phyloP scores from a whole-genome alignment of 768 basidiomycete species.

The Megacollybia marginata region DNA sequence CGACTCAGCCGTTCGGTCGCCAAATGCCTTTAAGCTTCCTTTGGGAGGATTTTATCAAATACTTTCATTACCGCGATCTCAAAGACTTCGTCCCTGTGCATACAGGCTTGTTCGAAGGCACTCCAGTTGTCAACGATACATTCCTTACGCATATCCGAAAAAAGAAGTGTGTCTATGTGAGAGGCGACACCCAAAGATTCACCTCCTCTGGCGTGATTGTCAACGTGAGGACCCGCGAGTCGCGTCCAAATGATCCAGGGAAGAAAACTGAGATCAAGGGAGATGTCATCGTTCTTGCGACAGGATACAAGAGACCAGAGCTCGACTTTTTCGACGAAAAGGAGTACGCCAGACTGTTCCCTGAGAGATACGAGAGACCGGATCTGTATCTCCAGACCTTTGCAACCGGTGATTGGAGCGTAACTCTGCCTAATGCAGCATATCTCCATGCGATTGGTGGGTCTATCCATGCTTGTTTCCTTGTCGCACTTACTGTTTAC shows the following conservation, averaged over 20 bases:
- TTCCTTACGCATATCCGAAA: constrained; percentile 38
- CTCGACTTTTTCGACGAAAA: constrained; percentile 38
- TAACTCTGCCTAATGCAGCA: constrained; percentile 43
- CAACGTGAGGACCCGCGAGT: constrained; percentile 27
- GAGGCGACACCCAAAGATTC: constrained; percentile 35
- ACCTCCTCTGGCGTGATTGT: constrained; percentile 27
- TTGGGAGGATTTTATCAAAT: constrained; percentile 36
- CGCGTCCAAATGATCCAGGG: constrained; percentile 25
- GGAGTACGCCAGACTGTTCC: constrained; percentile 26
- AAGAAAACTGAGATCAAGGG: constrained; percentile 27
- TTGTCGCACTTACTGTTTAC: background rate
- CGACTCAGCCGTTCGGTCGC: constrained; percentile 44
- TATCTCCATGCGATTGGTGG: constrained; percentile 42
- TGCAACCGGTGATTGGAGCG: constrained; percentile 44
- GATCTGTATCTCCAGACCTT: constrained; percentile 50
- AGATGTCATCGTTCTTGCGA: constrained; percentile 45
- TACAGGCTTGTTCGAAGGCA: constrained; percentile 39
- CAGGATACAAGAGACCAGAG: constrained; percentile 41
- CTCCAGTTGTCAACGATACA: constrained; percentile 44
- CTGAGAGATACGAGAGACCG: constrained; percentile 41
- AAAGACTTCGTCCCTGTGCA: constrained; percentile 34
- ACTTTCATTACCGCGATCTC: constrained; percentile 37
- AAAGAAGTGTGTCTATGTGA: constrained; percentile 36
- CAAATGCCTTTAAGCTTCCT: constrained; percentile 46
- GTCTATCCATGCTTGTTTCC: constrained; percentile 28